Evolutionary conservation across 2,329 filamentous ascomycete genomes (phyloP), one percentile per base, ranked within the genome.

Genomic region (Epicoccum nigrum): DNA sequence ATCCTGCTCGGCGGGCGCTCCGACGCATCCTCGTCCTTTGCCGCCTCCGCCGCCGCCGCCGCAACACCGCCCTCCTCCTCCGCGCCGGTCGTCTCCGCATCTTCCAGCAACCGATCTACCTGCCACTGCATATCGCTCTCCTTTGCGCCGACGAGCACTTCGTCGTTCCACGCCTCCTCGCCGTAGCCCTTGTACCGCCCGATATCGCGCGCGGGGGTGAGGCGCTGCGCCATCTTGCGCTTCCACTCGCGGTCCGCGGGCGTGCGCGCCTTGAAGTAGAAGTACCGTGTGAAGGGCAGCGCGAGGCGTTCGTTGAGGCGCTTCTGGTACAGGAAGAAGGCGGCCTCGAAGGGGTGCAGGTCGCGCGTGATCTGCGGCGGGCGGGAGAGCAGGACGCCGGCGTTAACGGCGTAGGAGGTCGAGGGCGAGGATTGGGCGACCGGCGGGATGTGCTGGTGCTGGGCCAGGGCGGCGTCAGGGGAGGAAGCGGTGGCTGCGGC

Each of bases 251-350:
- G 80, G 60, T 92, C 89, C 7, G 85, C 82, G 1, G 92, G 87
- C 9, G 92, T 96, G 69, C 90, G 90, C 63, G 86, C 86, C 80
- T 96, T 96, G 83, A 92, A 96, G 82, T 96, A 99, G 77, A 97
- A 94, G 72, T 89, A 89, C 61, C 89, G 86, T 49, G 89, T 89
- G 74, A 97, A 99, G 1, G 92, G 90, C 4, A 94, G 83, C 16
- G 87, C 86, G 44, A 96, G 82, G 34, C 94, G 89, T 80, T 99
- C 94, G 75, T 97, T 96, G 54, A 99, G 83, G 12, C 94, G 91
- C 66, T 93, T 93, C 78, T 99, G 94, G 79, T 99, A 99, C 73
- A 99, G 92, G 81, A 88, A 96, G 77, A 88, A 97, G 58, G 93
- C 83, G 69, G 91, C 89, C 76, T 99, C 94, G 76, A 99, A 97